These are phyloP conservation scores for Quillaja saponaria DNA, from an alignment of 306 rosid species.

Conservation along the genomic window DNA sequence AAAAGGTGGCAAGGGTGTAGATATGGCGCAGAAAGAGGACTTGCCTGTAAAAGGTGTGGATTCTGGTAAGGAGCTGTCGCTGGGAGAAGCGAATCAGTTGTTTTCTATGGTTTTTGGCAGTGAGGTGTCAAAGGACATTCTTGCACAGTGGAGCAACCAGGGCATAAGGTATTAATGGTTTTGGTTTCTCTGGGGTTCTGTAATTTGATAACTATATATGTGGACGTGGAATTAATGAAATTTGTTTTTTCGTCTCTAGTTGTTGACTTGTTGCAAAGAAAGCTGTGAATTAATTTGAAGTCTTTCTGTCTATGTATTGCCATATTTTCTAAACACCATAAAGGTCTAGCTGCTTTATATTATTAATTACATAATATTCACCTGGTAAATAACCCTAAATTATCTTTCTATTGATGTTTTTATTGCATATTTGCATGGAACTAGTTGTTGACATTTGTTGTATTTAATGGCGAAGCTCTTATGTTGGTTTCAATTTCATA, in stretches of 20 bases:
- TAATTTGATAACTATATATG: too few species aligned
- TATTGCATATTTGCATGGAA: too few species aligned
- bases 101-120: constrained; percentile 82
- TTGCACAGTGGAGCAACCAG: constrained; percentile 94
- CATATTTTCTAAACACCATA: not conserved
- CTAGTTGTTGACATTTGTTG: too few species aligned
- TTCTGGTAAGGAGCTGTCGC: constrained; percentile 56
- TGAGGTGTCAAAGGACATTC: constrained; percentile 76
- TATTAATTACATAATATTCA: too few species aligned
- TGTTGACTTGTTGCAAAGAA: too few species aligned
- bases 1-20: constrained; percentile 26
- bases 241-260: too few species aligned
- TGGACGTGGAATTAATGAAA: too few species aligned
- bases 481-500: not conserved
- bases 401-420: too few species aligned
- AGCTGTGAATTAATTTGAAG: not conserved
- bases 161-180: constrained; percentile 71
- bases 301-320: not conserved
- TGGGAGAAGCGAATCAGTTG: constrained; percentile 64
- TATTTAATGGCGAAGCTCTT: too few species aligned
- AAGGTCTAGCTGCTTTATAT: not conserved
- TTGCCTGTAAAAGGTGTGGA: constrained; percentile 41
- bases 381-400: too few species aligned
- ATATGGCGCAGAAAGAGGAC: constrained; percentile 43
- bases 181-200: not conserved